Percentiles rank a stretch among this genome's conserved stretches.
Conservation (phyloP, 106 monocot species). For the Alisma plantagoaquatica region DNA sequence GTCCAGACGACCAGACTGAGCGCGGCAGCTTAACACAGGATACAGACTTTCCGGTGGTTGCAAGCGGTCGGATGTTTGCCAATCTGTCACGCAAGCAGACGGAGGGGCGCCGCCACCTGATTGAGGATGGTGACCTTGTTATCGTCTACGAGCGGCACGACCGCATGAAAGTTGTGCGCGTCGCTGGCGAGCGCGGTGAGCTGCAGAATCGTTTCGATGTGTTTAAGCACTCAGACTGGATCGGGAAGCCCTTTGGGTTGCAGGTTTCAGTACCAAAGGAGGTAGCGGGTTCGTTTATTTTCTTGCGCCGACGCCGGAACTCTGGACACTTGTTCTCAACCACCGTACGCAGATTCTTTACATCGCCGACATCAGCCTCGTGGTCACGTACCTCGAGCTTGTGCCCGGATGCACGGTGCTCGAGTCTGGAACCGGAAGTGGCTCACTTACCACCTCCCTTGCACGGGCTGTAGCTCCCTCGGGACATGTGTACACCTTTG, state of each 20-base stretch:
- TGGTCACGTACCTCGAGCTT: constrained; percentile 77
- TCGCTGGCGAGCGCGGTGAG: constrained; percentile 27
- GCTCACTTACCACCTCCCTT: constrained; percentile 90
- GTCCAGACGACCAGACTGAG: too few species aligned
- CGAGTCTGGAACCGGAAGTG: constrained; percentile 93
- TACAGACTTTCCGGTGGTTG: too few species aligned
- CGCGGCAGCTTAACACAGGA: too few species aligned
- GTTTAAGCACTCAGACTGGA: constrained; percentile 93
- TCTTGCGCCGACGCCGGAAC: constrained; percentile 78
- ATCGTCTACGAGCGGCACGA: constrained; percentile 90
- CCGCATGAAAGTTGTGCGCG: constrained; percentile 60
- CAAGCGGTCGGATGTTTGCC: too few species aligned
- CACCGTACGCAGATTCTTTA: constrained; percentile 96
- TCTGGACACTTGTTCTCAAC: constrained; percentile 88
- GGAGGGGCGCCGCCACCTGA: constrained; percentile 32
- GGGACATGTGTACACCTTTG: constrained; percentile 85
- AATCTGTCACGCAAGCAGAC: too few species aligned
- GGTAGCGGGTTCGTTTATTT: constrained; percentile 75
- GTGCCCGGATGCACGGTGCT: constrained; percentile 89
- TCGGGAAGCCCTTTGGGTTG: constrained; percentile 73
- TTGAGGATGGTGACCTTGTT: constrained; percentile 65
- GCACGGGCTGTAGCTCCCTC: constrained; percentile 81
- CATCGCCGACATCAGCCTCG: constrained; percentile 82
- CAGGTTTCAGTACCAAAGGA: constrained; percentile 60
- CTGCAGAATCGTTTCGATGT: constrained; percentile 86